phyloP scores from a whole-genome alignment of 345 rosid genomes.

The Hirschfeldia incana region DNA sequence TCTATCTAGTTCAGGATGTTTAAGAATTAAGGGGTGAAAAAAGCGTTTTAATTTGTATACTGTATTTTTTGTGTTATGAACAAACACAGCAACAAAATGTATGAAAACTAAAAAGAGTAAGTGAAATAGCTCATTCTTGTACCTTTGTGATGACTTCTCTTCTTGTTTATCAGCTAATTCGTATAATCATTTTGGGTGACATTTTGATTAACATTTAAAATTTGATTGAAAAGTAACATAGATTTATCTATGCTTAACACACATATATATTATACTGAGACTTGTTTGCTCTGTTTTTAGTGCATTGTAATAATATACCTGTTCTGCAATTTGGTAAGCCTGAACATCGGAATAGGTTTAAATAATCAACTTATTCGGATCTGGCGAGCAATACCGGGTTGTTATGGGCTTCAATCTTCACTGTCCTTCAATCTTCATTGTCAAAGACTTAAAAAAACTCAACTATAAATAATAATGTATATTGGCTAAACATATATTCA shows the following conservation, averaged over 20 bases:
- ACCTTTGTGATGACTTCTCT: background rate
- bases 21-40: constrained; percentile 11
- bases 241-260: background rate
- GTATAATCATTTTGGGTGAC: background rate
- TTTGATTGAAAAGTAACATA: background rate
- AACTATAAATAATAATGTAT: background rate
- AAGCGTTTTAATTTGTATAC: background rate
- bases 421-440: too few relatives aligned
- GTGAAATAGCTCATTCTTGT: constrained; percentile 13
- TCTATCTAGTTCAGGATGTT: constrained; percentile 27
- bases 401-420: too few relatives aligned
- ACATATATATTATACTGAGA: too few relatives aligned
- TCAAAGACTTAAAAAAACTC: background rate
- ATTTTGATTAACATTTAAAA: background rate
- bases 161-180: background rate
- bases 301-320: too few relatives aligned
- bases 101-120: background rate
- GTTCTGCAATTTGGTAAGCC: too few relatives aligned
- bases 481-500: background rate
- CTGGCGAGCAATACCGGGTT: too few relatives aligned
- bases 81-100: background rate
- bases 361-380: too few relatives aligned
- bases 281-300: too few relatives aligned
- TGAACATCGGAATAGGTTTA: too few relatives aligned
- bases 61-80: background rate